Base-by-base conservation (phyloP, 2,329 filamentous ascomycete species). In the Cladorrhinum sp. region DNA sequence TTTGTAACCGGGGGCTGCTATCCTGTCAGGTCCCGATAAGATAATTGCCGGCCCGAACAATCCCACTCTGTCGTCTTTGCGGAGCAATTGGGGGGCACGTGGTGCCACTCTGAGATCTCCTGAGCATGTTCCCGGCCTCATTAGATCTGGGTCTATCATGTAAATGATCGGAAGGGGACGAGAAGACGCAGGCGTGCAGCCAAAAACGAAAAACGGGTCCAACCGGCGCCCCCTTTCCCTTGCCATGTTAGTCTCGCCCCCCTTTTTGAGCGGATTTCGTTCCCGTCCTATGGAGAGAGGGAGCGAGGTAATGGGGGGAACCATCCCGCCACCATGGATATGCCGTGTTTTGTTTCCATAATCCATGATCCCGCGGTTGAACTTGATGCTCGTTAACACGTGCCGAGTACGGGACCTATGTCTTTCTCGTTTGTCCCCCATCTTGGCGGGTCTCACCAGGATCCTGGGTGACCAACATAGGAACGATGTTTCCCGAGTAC, bases 11-110 rank as follows among this genome's bases (percentile, higher is more conserved):
- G 49, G 38, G 38, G 41, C 20, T 49, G 55, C 59, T 57, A 59
- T 63, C 48, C 62, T 65, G 65, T 59, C 65, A 66, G 65, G 64
- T 52, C 63, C 65, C 63, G 63, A 55, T 24, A 60, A 50, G 23
- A 57, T 38, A 23, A 58, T 9, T 55, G 52, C 61, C 62, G 64
- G 64, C 48, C 63, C 65, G 64, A 60, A 49, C 51, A 59, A 64
- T 57, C 52, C 36, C 41, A 50, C 57, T 58, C 59, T 53, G 25
- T 36, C 27, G 25, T 12, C 45, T 29, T 58, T 51, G 62, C 52
- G 56, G 49, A 57, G 57, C 55, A 25, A 23, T 51, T 55, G 36
- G 29, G 36, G 52, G 22, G 62, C 60, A 63, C 60, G 60, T 64
- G 58, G 62, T 59, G 60, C 24, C 41, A 55, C 32, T 50, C 54